phyloP scores from a whole-genome alignment of 441 rosid species.

The Adansonia madagascariensis region DNA sequence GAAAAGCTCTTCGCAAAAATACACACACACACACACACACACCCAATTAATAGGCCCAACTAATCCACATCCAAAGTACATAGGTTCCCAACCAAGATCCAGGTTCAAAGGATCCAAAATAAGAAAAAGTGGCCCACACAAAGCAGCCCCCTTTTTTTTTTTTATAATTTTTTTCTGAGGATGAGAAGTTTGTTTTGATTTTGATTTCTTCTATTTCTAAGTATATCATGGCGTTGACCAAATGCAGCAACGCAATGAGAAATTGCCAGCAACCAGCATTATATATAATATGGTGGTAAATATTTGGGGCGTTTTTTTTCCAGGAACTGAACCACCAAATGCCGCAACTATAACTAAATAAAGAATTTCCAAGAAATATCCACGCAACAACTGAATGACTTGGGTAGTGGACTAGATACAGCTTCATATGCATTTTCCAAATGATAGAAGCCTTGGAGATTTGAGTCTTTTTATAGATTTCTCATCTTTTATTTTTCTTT shows the following conservation, averaged over 20 bases:
- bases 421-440: background rate
- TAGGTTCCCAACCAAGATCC: background rate
- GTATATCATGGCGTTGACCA: no score
- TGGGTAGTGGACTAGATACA: background rate
- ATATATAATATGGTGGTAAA: no score
- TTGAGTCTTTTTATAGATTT: no score
- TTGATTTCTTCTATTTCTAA: no score
- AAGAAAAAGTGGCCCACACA: no score
- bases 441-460: background rate
- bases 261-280: no score
- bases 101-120: background rate
- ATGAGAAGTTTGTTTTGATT: background rate
- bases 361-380: background rate
- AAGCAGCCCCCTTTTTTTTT: background rate
- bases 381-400: background rate
- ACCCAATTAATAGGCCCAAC: background rate
- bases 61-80: background rate
- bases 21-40: background rate
- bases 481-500: no score
- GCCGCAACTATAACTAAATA: background rate
- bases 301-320: no score
- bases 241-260: no score
- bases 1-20: background rate
- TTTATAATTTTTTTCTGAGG: background rate
- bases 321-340: background rate